Evolutionary conservation across 208 protist species (phyloP).

Genomic region (Leishmania guyanensis): DNA sequence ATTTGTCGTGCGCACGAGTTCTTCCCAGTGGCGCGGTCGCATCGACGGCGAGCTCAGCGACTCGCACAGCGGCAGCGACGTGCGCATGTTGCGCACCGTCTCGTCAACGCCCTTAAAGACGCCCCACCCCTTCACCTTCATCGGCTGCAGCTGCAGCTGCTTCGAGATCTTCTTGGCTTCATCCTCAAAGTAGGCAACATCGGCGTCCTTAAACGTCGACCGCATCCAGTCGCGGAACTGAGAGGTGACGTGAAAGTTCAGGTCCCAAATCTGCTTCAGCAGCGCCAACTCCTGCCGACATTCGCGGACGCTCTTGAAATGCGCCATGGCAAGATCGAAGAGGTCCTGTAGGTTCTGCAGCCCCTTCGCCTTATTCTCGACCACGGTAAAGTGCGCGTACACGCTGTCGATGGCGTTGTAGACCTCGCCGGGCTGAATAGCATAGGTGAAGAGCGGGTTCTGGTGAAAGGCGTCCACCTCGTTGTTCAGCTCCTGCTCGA

Average conservation of each 20-base stretch:
- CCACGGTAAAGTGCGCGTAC: conserved; percentile 78
- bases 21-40: conserved; percentile 96
- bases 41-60: conserved; percentile 95
- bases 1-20: conserved; percentile 94
- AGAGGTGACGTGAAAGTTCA: conserved; percentile 92
- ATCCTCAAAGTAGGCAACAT: conserved; percentile 92
- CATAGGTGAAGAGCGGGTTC: conserved; percentile 88
- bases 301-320: conserved; percentile 93
- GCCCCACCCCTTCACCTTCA: conserved; percentile 95
- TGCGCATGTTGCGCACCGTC: conserved; percentile 95
- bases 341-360: conserved; percentile 94
- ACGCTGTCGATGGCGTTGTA: conserved; percentile 88
- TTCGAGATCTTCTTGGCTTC: conserved; percentile 95
- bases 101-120: conserved; percentile 94
- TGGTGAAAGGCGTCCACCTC: conserved; percentile 85
- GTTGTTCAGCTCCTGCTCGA: conserved; percentile 73
- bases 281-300: conserved; percentile 92
- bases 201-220: conserved; percentile 94
- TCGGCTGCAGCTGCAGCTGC: conserved; percentile 91
- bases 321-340: conserved; percentile 93
- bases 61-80: conserved; percentile 91
- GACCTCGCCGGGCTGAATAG: conserved; percentile 66
- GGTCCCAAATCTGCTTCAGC: conserved; percentile 94
- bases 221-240: conserved; percentile 95
- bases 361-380: conserved; percentile 88